Conservation (phyloP, 2,329 filamentous ascomycete genomes). For the Ceratocystis colombiana region DNA sequence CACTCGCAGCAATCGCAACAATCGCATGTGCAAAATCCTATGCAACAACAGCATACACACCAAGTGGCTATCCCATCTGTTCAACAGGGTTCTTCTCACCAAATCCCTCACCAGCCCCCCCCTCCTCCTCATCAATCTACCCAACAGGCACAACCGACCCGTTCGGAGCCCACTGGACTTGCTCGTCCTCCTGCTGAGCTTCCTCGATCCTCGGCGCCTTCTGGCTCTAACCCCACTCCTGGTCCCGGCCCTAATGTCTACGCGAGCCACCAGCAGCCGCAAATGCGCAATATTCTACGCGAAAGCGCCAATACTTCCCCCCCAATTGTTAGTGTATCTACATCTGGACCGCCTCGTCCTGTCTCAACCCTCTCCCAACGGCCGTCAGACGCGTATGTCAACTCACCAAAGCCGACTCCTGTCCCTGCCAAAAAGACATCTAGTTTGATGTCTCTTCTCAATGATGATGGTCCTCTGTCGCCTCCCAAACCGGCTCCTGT, state of each 20-base stretch:
- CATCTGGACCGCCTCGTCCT: not conserved
- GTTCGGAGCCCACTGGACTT: not conserved
- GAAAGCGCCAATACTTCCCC: slow-evolving; percentile 13
- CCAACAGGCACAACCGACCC: not conserved
- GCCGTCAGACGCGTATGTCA: slow-evolving; percentile 15
- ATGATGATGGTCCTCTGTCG: slow-evolving; percentile 45
- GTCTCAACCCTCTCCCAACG: slow-evolving; percentile 17
- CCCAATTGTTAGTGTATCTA: slow-evolving; percentile 4
- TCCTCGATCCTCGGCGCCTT: not conserved
- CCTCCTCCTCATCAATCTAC: not conserved
- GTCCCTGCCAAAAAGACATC: slow-evolving; percentile 47
- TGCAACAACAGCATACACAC: slow-evolving; percentile 18
- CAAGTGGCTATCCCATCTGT: slow-evolving; percentile 3
- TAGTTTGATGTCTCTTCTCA: slow-evolving; percentile 53
- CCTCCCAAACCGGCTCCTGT: slow-evolving; percentile 38
- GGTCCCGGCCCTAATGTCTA: not conserved
- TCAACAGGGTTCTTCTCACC: not conserved
- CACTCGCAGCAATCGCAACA: slow-evolving; percentile 7
- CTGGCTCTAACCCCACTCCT: not conserved
- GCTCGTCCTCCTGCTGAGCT: slow-evolving; percentile 3
- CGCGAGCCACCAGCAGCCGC: slow-evolving; percentile 2
- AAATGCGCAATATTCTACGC: slow-evolving; percentile 19
- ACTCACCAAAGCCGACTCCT: slow-evolving; percentile 27
- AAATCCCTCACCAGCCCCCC: not conserved
- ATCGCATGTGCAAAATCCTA: slow-evolving; percentile 13